Evolutionary conservation across 2,329 filamentous ascomycete genomes (phyloP).

Genomic region (Pseudopithomyces chartarum): DNA sequence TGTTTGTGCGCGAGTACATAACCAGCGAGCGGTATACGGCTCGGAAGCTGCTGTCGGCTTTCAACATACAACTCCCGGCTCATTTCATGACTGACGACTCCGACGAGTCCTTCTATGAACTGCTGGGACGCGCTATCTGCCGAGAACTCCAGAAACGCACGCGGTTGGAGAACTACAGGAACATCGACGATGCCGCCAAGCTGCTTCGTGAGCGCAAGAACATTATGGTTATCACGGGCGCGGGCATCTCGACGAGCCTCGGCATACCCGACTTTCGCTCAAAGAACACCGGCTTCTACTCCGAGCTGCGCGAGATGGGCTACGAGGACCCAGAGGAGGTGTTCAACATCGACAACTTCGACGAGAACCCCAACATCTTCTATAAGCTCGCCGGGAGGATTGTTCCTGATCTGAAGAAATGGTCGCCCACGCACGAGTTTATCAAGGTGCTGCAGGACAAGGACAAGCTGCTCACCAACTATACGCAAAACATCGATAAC

Average conservation of each 20-base stretch:
- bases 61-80: constrained; percentile 72
- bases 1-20: constrained; percentile 69
- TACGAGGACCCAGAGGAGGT: constrained; percentile 88
- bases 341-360: constrained; percentile 88
- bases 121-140: constrained; percentile 77
- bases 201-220: constrained; percentile 77
- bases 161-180: constrained; percentile 81
- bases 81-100: constrained; percentile 71
- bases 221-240: constrained; percentile 92
- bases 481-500: constrained; percentile 99
- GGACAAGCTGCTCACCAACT: constrained; percentile 91
- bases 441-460: constrained; percentile 87
- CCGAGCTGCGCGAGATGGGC: constrained; percentile 78
- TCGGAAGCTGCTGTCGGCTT: constrained; percentile 84
- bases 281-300: constrained; percentile 89
- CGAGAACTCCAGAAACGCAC: constrained; percentile 81
- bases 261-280: constrained; percentile 98
- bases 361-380: constrained; percentile 84
- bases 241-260: constrained; percentile 93
- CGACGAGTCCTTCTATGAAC: constrained; percentile 76
- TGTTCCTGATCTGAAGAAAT: constrained; percentile 77
- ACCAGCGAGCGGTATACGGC: constrained; percentile 70
- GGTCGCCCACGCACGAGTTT: constrained; percentile 92
- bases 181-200: constrained; percentile 81
- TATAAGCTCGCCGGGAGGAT: constrained; percentile 92